Conservation (phyloP, 805 yeast genomes). For the Saccharomycopsis fodiens region DNA sequence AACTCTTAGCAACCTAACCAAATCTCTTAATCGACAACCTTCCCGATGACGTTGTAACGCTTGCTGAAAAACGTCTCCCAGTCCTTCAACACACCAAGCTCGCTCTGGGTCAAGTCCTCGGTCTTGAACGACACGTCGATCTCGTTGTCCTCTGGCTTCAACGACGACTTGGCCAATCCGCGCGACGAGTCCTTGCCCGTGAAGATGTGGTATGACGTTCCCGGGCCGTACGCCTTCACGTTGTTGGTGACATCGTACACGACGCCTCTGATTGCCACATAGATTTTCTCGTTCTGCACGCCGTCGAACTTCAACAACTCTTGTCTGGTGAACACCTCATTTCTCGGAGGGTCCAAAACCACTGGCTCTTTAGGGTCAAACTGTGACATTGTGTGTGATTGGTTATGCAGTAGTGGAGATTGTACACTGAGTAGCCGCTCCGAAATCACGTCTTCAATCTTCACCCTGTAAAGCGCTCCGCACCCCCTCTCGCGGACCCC, state of each 20-base stretch:
- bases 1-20: too few relatives aligned
- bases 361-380: conserved; percentile 53
- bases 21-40: conserved; percentile 16
- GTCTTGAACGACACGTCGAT: conserved; percentile 38
- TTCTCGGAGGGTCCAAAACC: conserved; percentile 42
- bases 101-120: conserved; percentile 48
- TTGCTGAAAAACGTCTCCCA: conserved; percentile 64
- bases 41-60: conserved; percentile 30
- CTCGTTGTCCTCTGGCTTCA: conserved; percentile 45
- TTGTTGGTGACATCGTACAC: conserved; percentile 74
- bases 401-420: too few relatives aligned
- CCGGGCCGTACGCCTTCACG: conserved; percentile 64
- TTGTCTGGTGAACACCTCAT: conserved; percentile 34
- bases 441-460: background rate
- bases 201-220: conserved; percentile 60
- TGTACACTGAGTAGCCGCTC: too few relatives aligned
- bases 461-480: background rate
- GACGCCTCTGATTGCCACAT: conserved; percentile 68
- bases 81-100: conserved; percentile 55
- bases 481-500: background rate
- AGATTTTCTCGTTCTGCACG: conserved; percentile 38
- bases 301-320: conserved; percentile 42
- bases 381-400: conserved; percentile 19
- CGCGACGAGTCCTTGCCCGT: conserved; percentile 76
- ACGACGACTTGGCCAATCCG: conserved; percentile 63